Evolutionary conservation across 75 land plant species (phyloP), one percentile per base, ranked within the genome.

Genomic region (Pseudotsuga menziesii): DNA sequence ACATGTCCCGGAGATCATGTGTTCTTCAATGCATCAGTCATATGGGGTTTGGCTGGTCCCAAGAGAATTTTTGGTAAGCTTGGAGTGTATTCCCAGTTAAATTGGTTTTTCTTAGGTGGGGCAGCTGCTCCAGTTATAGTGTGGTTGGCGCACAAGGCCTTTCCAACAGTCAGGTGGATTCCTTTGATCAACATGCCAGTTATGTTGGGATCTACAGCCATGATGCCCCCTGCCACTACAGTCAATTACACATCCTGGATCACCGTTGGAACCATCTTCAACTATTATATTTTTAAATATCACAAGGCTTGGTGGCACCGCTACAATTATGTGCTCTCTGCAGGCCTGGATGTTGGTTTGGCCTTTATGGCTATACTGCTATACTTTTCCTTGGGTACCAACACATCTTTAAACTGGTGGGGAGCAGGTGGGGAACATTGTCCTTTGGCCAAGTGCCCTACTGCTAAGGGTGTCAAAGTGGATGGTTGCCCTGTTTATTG

Each of bases 321-420:
- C 67, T 93, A 93, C 77, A 93, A 91, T 73, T 93, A 93, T 76
- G 89, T 93, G 70, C 85, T 93, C 13, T 93, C 96, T 25, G 96
- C 93, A 22, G 91, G 90, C 17, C 57, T 93, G 22, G 95, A 93
- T 77, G 93, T 89, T 12, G 93, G 93, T 12, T 79, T 86, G 56
- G 96, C 93, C 12, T 89, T 93, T 84, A 91, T 93, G 93, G 91
- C 81, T 14, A 90, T 93, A 57, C 27, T 89, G 9, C 20, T 93
- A 16, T 91, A 91, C 82, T 85, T 91, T 57, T 17, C 84, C 3
- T 72, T 91, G 36, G 82, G 77, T 25, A 73, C 84, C 73, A 58
- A 85, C 19, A 83, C 25, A 48, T 61, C 79, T 8, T 5, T 94
- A 4, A 59, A 62, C 29, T 91, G 94, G 97, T 91, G 91, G 92